Base-by-base conservation (phyloP, 805 yeast species). In the Dipodascopsis uninucleata region DNA sequence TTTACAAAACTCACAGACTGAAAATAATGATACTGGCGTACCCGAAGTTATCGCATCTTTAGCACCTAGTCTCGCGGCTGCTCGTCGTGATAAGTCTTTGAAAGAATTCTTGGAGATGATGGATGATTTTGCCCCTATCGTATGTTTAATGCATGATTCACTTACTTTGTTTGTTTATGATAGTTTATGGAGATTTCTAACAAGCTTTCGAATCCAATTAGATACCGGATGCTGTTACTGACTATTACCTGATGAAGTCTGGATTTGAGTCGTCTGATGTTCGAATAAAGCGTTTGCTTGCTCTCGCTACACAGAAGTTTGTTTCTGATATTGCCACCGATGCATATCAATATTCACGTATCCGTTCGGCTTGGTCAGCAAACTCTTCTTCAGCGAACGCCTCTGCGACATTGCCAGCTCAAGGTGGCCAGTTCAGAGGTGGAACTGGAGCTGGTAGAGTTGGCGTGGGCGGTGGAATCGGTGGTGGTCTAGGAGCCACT, bases 171-270 rank as follows among this genome's bases (percentile, higher is more conserved):
- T 40, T 20, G 25, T 28, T 4, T 25, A 20, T n/a, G 10, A 14
- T 23, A 10, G 6, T 4, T 4, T 5, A 32, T 26, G 14, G n/a
- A 12, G 5, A 5, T 26, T 34, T 28, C 26, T 32, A 37, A 6
- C 36, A 44, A 39, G 7, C 21, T 23, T n/a, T 25, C n/a, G 6
- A 9, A 16, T 36, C n/a, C n/a, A n/a, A n/a, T n/a, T n/a, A 60
- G 63, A 93, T 93, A 31, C 98, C 98, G 0, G 97, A 93, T 62
- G 89, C 95, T 0, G 97, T 93, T 8, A 85, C 96, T 0, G 97
- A 90, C 61, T 93, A 88, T 62, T 93, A 90, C 59, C 67, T 90
- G 41, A 78, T 86, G 20, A 82, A 82, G 59, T 82, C 87, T 51
- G 97, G 97, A 31, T 81, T 93, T 58, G 82, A 81, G 47, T 78